Evolutionary conservation across 1,284 basidiomycete genomes (phyloP).

Genomic region (Cryptococcus jaspeensis): DNA sequence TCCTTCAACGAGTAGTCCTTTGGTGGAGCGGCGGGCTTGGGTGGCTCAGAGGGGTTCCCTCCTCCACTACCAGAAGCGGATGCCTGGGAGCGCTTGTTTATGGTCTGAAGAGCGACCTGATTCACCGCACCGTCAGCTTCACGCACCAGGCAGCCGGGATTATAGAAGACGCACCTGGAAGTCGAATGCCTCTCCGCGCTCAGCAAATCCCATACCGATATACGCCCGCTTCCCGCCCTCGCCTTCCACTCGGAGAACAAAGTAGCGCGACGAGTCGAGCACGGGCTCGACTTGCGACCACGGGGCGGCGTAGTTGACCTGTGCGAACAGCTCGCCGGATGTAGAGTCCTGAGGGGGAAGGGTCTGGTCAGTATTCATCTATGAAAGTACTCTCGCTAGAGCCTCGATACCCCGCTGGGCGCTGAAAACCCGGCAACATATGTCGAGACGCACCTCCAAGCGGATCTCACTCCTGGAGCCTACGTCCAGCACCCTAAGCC

Average conservation of each 20-base stretch:
- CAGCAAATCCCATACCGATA: conserved; percentile 90
- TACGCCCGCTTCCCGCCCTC: conserved; percentile 82
- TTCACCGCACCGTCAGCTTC: neutral
- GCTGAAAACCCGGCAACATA: neutral
- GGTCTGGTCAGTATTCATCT: neutral
- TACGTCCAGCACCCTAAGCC: conserved; percentile 48
- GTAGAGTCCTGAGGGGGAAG: conserved; percentile 31
- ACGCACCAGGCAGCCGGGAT: neutral
- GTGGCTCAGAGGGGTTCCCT: conserved; percentile 21
- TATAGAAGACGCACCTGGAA: conserved; percentile 56
- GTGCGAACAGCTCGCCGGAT: conserved; percentile 71
- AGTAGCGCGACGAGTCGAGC: conserved; percentile 92
- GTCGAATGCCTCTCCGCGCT: conserved; percentile 88
- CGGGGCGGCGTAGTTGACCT: conserved; percentile 77
- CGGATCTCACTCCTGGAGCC: conserved; percentile 46
- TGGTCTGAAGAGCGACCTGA: conserved; percentile 86
- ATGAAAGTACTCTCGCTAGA: neutral
- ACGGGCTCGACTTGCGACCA: conserved; percentile 86
- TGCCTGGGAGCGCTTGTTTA: conserved; percentile 68
- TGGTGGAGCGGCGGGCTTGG: conserved; percentile 69
- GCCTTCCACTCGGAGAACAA: conserved; percentile 82
- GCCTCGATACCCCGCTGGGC: neutral
- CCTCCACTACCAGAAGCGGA: conserved; percentile 54
- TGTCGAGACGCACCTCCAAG: conserved; percentile 50
- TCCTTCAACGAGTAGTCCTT: conserved; percentile 95